Evolutionary conservation across 2,329 filamentous ascomycete species (phyloP).

Genomic region (Penicillium sp.): DNA sequence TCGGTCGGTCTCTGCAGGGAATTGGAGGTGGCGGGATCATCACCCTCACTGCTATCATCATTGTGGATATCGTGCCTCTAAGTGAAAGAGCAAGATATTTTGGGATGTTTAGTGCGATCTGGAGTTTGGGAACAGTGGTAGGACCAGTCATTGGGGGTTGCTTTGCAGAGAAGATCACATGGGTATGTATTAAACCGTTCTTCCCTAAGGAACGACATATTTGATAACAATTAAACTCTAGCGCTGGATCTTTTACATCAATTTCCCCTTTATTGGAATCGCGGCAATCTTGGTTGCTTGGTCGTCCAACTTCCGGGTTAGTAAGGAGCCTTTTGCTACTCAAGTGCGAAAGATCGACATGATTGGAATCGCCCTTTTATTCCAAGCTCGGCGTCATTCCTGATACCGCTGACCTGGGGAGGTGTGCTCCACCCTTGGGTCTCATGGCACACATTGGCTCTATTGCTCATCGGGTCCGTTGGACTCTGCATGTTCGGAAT

Average conservation of each 20-base stretch:
- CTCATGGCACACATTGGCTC: conserved; percentile 22
- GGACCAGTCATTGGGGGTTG: conserved; percentile 49
- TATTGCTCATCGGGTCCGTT: conserved; percentile 13
- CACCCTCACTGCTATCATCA: conserved; percentile 46
- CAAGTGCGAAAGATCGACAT: conserved; percentile 3
- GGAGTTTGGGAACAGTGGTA: conserved; percentile 44
- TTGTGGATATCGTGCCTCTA: conserved; percentile 51
- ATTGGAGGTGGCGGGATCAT: conserved; percentile 51
- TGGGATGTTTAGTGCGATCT: conserved; percentile 24
- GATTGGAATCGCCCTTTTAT: conserved; percentile 20
- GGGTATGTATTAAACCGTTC: conserved; percentile 10
- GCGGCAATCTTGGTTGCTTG: conserved; percentile 20
- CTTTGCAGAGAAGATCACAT: conserved; percentile 24
- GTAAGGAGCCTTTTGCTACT: conserved; percentile 18
- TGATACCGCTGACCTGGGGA: conserved; percentile 29
- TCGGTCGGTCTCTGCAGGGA: conserved; percentile 58
- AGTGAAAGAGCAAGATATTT: conserved; percentile 32
- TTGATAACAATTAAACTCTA: neutral
- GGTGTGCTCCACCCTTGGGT: conserved; percentile 28
- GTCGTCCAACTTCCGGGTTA: neutral
- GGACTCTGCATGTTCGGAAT: conserved; percentile 18
- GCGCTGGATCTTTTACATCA: conserved; percentile 36
- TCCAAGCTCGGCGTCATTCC: conserved; percentile 20
- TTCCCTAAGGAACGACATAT: neutral
- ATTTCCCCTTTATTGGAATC: conserved; percentile 31